Evolutionary conservation across 108 stramenopile genomes (phyloP).

Genomic region (Bacterosira constricta): DNA sequence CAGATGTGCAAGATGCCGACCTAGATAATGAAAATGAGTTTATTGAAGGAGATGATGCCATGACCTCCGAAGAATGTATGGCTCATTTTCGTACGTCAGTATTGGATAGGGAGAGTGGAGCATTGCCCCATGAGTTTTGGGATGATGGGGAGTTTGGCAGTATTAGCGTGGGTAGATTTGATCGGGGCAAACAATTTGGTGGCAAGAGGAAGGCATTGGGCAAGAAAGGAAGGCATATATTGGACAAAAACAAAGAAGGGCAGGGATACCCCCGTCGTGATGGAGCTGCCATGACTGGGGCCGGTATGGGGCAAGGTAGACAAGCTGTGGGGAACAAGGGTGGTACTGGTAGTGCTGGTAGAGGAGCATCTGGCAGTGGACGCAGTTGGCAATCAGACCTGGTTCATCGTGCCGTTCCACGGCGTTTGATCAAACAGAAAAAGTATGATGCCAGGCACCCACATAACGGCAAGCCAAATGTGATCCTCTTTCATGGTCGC

Average conservation of each 20-base stretch:
- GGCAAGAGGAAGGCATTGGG: constrained; percentile 23
- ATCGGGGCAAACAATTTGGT: constrained; percentile 27
- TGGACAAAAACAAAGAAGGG: constrained; percentile 11
- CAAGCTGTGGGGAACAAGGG: not conserved
- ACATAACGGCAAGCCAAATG: constrained; percentile 73
- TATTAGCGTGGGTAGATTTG: constrained; percentile 48
- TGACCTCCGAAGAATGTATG: constrained; percentile 55
- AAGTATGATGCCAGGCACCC: constrained; percentile 45
- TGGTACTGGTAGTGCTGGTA: not conserved
- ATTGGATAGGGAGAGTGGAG: constrained; percentile 43
- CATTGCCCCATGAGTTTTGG: constrained; percentile 52
- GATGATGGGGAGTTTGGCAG: constrained; percentile 38
- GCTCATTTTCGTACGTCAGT: constrained; percentile 44
- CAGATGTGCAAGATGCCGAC: constrained; percentile 37
- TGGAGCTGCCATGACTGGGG: constrained; percentile 4
- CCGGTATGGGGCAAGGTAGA: constrained; percentile 6
- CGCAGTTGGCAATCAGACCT: constrained; percentile 47
- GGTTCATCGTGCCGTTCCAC: constrained; percentile 33
- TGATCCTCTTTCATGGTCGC: constrained; percentile 60
- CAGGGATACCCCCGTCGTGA: constrained; percentile 1
- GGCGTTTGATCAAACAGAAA: constrained; percentile 38
- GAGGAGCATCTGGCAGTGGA: not conserved
- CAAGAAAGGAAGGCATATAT: constrained; percentile 5
- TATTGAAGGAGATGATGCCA: constrained; percentile 48
- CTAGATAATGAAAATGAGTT: constrained; percentile 47